A percentile compares a stretch with the other conserved stretches of the same genome.
These are phyloP conservation scores for Cladosporium sp. DNA, from an alignment of 2,329 filamentous ascomycete genomes.

Conservation along the genomic window DNA sequence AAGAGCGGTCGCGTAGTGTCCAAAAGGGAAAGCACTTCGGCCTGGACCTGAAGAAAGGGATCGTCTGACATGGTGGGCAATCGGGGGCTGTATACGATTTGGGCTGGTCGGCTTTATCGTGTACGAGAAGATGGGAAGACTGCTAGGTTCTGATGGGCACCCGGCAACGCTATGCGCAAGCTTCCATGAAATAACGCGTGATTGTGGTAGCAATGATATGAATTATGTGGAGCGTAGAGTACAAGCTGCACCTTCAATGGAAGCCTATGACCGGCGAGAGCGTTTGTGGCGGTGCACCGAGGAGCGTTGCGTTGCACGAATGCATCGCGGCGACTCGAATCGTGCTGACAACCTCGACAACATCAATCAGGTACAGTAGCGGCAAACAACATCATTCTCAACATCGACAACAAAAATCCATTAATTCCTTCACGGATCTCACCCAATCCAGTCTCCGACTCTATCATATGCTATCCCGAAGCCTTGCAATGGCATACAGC, in stretches of 20 bases:
- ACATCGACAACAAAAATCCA: not conserved
- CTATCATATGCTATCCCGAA: not conserved
- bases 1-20: slow-evolving; percentile 81
- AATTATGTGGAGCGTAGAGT: not conserved
- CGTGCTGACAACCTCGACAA: not conserved
- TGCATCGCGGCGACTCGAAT: not conserved
- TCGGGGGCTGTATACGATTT: not conserved
- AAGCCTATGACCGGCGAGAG: not conserved
- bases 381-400: not conserved
- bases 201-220: not conserved
- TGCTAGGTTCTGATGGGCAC: not conserved
- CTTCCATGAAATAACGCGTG: not conserved
- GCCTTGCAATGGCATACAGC: not conserved
- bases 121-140: not conserved
- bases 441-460: not conserved
- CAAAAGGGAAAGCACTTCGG: slow-evolving; percentile 82
- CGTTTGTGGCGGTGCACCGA: slow-evolving; percentile 9
- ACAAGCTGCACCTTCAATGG: not conserved
- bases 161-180: not conserved
- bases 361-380: not conserved
- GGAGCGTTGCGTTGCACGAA: not conserved
- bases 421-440: not conserved
- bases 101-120: not conserved
- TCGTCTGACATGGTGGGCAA: slow-evolving; percentile 38
- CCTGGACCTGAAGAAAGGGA: slow-evolving; percentile 53